Percentiles rank a stretch among this genome's conserved stretches.
phyloP scores from a whole-genome alignment of 1,139 yeast genomes.

The Nakaseomyces sp. region DNA sequence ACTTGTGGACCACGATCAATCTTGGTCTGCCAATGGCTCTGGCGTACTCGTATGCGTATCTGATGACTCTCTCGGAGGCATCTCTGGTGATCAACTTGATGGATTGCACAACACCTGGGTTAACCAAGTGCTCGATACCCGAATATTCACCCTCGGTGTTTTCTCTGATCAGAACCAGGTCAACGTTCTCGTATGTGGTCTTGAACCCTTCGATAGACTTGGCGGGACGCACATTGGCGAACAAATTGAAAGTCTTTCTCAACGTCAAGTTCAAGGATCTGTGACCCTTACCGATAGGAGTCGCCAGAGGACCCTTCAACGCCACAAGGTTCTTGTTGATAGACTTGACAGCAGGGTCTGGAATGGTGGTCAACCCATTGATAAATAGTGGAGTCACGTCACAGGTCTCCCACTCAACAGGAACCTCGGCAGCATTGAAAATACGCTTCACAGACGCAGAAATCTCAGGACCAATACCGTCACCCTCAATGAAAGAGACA shows the following conservation, averaged over 20 bases:
- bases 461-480: slow-evolving; percentile 95
- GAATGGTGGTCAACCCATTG: slow-evolving; percentile 91
- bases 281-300: slow-evolving; percentile 98
- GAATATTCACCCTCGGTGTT: slow-evolving; percentile 99
- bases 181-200: slow-evolving; percentile 90
- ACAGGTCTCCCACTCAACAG: slow-evolving; percentile 94
- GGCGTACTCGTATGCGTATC: slow-evolving; percentile 96
- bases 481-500: slow-evolving; percentile 96
- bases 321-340: slow-evolving; percentile 91
- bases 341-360: slow-evolving; percentile 83
- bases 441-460: slow-evolving; percentile 87
- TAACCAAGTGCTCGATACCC: slow-evolving; percentile 96
- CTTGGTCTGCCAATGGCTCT: slow-evolving; percentile 80
- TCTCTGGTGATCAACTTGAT: slow-evolving; percentile 94
- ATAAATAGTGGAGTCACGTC: slow-evolving; percentile 90
- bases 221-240: slow-evolving; percentile 97
- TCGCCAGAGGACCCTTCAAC: slow-evolving; percentile 94
- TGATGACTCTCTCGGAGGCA: slow-evolving; percentile 92
- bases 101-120: slow-evolving; percentile 97
- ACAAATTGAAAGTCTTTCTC: slow-evolving; percentile 92
- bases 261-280: slow-evolving; percentile 93
- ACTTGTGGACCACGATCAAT: slow-evolving; percentile 94
- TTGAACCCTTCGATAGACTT: slow-evolving; percentile 86
- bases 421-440: slow-evolving; percentile 87
- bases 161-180: slow-evolving; percentile 94